Evolutionary conservation across 305 asterid genomes (phyloP).

Genomic region (Fraxinus floribunda): DNA sequence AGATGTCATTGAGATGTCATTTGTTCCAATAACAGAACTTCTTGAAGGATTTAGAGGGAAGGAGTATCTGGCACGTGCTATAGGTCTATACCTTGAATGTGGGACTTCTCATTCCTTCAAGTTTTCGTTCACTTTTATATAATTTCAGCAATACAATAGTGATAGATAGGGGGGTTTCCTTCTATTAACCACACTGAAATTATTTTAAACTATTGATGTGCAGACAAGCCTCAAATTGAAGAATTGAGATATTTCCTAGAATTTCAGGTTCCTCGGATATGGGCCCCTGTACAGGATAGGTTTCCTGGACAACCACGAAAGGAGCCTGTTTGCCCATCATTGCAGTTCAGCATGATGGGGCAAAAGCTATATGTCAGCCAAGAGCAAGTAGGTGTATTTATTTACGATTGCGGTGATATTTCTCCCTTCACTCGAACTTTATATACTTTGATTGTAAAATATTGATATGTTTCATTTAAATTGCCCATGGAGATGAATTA

Average conservation of each 20-base stretch:
- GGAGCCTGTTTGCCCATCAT: conserved; percentile 78
- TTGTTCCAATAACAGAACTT: conserved; percentile 59
- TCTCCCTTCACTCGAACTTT: neutral
- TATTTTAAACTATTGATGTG: conserved; percentile 25
- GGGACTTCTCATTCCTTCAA: conserved; percentile 24
- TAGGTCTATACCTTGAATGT: conserved; percentile 75
- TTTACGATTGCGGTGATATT: conserved; percentile 1
- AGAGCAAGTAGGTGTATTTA: conserved; percentile 60
- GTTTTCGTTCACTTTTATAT: neutral
- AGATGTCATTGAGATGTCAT: conserved; percentile 82
- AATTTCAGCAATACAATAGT: neutral
- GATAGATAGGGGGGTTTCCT: neutral
- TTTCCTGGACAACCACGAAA: conserved; percentile 74
- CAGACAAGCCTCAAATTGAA: conserved; percentile 90
- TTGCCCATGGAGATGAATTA: neutral
- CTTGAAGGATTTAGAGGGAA: conserved; percentile 70
- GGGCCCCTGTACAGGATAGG: conserved; percentile 78
- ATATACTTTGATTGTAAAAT: neutral
- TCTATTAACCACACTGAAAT: conserved; percentile 4
- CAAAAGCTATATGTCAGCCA: conserved; percentile 78
- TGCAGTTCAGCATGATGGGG: conserved; percentile 92
- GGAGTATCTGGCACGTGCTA: conserved; percentile 71
- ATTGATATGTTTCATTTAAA: neutral
- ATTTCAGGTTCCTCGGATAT: conserved; percentile 72
- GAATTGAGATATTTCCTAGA: conserved; percentile 81